phyloP scores from a whole-genome alignment of 805 yeast species.

The Pichia californica region DNA sequence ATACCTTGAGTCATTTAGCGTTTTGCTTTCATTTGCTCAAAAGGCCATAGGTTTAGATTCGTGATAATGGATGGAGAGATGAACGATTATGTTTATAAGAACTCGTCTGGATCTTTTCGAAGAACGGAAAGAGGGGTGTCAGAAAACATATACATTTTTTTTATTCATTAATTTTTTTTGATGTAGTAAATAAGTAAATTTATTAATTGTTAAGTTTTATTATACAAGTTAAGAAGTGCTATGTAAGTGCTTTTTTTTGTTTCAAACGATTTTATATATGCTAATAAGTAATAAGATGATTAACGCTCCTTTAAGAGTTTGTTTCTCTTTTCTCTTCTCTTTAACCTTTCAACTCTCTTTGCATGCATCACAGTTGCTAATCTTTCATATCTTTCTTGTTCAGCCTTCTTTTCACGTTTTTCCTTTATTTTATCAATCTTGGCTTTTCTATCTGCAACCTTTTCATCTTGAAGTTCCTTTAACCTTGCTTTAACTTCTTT shows the following conservation, averaged over 20 bases:
- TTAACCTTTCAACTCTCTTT: constrained; percentile 84
- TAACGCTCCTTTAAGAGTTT: constrained; percentile 83
- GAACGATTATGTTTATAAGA: constrained; percentile 27
- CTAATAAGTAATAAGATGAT: no score
- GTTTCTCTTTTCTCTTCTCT: constrained; percentile 90
- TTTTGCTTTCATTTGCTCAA: constrained; percentile 3
- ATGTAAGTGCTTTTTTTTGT: no score
- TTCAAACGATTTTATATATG: no score
- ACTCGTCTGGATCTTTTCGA: constrained; percentile 30
- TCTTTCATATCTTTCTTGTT: constrained; percentile 78
- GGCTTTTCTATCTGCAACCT: constrained; percentile 50
- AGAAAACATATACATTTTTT: constrained; percentile 28
- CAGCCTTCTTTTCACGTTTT: constrained; percentile 75
- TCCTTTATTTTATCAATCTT: constrained; percentile 57
- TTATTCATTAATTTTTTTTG: not conserved
- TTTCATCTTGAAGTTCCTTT: constrained; percentile 71
- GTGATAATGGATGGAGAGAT: constrained; percentile 31
- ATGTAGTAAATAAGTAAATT: not conserved
- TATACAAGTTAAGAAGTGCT: not conserved
- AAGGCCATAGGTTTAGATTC: constrained; percentile 19
- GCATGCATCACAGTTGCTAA: constrained; percentile 85
- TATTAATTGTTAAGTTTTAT: not conserved
- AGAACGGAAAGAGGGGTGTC: constrained; percentile 33
- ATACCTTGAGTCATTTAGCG: not conserved
- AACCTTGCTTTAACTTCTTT: constrained; percentile 62